Percentiles rank a stretch among this genome's conserved stretches.
These are phyloP conservation scores for Coemansia sp. DNA, from an alignment of 192 early-diverging fungal species.

Conservation along the genomic window DNA sequence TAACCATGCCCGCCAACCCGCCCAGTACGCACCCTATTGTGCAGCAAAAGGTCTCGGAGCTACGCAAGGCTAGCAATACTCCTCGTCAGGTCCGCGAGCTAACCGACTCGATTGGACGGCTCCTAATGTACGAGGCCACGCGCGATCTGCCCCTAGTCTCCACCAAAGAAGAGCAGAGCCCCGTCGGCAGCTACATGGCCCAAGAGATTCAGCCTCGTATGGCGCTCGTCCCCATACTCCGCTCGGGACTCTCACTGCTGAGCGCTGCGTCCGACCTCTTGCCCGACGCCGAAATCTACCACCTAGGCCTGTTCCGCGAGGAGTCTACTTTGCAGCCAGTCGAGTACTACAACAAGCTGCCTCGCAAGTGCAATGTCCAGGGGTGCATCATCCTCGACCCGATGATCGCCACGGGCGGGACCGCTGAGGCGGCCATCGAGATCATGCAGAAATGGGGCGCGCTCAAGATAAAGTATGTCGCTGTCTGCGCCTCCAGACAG, in stretches of 20 bases:
- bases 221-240: slow-evolving; percentile 64
- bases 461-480: slow-evolving; percentile 66
- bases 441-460: slow-evolving; percentile 81
- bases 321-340: slow-evolving; percentile 77
- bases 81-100: slow-evolving; percentile 58
- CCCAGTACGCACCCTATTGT: slow-evolving; percentile 60
- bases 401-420: slow-evolving; percentile 79
- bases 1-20: slow-evolving; percentile 9
- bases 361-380: slow-evolving; percentile 63
- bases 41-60: slow-evolving; percentile 58
- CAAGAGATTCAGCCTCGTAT: slow-evolving; percentile 32
- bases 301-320: slow-evolving; percentile 80
- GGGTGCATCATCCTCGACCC: slow-evolving; percentile 77
- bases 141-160: slow-evolving; percentile 34
- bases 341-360: slow-evolving; percentile 93
- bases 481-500: slow-evolving; percentile 56
- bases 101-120: slow-evolving; percentile 52
- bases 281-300: slow-evolving; percentile 69
- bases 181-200: slow-evolving; percentile 49
- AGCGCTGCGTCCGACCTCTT: slow-evolving; percentile 58
- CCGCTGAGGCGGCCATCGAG: slow-evolving; percentile 72
- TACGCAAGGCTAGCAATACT: slow-evolving; percentile 51
- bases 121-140: slow-evolving; percentile 67
- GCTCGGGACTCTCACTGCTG: slow-evolving; percentile 64
- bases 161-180: slow-evolving; percentile 44